Conservation (phyloP, 768 basidiomycete genomes). For the Phanerochaete carnosa region DNA sequence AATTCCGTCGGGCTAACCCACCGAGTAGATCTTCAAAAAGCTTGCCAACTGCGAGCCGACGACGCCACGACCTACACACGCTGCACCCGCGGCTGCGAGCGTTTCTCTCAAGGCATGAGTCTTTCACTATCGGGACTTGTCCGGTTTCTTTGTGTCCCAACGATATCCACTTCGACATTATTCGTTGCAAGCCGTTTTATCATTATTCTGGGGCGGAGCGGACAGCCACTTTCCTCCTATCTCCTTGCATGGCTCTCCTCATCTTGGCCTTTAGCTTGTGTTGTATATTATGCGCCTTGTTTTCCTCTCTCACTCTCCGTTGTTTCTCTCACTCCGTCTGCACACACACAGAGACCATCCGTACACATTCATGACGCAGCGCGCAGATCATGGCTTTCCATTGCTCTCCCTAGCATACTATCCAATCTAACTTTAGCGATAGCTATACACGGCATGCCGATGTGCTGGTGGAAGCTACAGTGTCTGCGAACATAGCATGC, state of each 20-base stretch:
- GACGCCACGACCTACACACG: conserved; percentile 5
- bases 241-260: conserved; percentile 1
- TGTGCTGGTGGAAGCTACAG: neutral
- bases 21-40: conserved; percentile 43
- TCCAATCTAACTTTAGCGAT: neutral
- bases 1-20: neutral
- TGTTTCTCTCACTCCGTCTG: neutral
- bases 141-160: neutral
- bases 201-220: conserved; percentile 6
- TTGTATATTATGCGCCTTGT: conserved; percentile 9
- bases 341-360: conserved; percentile 3
- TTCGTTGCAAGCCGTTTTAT: neutral
- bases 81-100: conserved; percentile 2
- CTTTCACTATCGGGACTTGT: neutral
- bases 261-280: conserved; percentile 5
- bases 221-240: conserved; percentile 7
- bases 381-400: conserved; percentile 6
- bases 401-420: neutral
- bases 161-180: conserved; percentile 1
- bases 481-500: neutral
- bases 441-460: neutral
- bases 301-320: neutral
- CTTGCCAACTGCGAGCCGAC: conserved; percentile 30
- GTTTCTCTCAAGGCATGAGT: conserved; percentile 7
- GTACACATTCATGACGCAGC: conserved; percentile 11